Percentiles rank a stretch among this genome's conserved stretches.
Conservation (phyloP, 257 asterid genomes). For the Anisodus tanguticus region DNA sequence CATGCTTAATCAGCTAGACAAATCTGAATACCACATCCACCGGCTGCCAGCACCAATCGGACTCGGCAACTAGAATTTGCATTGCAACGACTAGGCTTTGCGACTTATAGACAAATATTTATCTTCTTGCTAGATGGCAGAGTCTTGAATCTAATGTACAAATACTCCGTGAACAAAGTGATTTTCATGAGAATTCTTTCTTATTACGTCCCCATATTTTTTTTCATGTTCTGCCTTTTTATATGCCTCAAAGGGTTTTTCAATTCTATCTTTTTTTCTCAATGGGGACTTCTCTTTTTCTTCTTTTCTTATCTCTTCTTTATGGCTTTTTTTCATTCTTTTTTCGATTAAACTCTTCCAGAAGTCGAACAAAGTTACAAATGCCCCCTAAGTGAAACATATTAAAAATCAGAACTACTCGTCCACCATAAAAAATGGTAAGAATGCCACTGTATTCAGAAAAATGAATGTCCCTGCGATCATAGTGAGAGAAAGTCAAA, state of each 20-base stretch:
- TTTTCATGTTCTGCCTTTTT: not conserved
- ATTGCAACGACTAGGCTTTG: conserved; percentile 45
- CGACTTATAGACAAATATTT: conserved; percentile 45
- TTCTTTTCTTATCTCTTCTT: not conserved
- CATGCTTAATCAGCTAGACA: conserved; percentile 56
- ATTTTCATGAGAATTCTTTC: conserved; percentile 11
- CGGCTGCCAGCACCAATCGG: conserved; percentile 57
- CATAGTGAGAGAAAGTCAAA: conserved; percentile 50
- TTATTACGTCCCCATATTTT: not conserved
- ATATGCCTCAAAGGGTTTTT: not conserved
- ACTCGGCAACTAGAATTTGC: conserved; percentile 47
- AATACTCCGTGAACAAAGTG: conserved; percentile 12
- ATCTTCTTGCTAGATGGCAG: conserved; percentile 46
- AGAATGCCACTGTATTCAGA: conserved; percentile 63
- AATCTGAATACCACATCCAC: conserved; percentile 48
- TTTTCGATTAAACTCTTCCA: conserved; percentile 30
- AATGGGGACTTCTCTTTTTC: not conserved
- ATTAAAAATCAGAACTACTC: conserved; percentile 52
- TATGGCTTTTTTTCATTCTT: not conserved
- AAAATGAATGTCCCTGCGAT: conserved; percentile 71
- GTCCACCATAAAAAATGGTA: conserved; percentile 58
- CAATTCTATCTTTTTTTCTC: conserved; percentile 5
- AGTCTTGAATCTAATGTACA: conserved; percentile 36
- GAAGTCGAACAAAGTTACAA: conserved; percentile 43
- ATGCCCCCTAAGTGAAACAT: conserved; percentile 30